Evolutionary conservation across 75 land plant genomes (phyloP).

Genomic region (Selaginella moellendorffii): DNA sequence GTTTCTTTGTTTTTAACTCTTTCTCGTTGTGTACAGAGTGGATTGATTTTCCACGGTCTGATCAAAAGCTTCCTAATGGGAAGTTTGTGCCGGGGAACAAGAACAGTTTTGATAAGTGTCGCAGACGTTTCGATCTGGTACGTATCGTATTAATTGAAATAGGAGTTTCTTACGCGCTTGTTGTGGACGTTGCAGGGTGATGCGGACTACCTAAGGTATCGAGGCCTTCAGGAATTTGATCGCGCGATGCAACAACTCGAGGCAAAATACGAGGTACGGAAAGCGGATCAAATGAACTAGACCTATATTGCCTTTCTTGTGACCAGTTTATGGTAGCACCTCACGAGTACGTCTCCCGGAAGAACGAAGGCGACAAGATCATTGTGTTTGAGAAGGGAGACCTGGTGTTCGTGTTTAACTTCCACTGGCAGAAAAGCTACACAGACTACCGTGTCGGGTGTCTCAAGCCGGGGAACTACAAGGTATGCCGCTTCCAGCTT

Average conservation of each 20-base stretch:
- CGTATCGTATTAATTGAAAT: conserved; percentile 8
- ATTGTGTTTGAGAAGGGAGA: conserved; percentile 69
- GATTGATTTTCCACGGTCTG: conserved; percentile 90
- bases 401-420: conserved; percentile 82
- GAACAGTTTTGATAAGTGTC: conserved; percentile 69
- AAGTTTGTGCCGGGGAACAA: conserved; percentile 49
- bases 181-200: conserved; percentile 37
- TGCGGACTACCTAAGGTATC: conserved; percentile 73
- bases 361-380: conserved; percentile 65
- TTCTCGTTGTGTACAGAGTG: conserved; percentile 42
- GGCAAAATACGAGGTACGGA: conserved; percentile 40
- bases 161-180: not conserved
- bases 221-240: conserved; percentile 78
- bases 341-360: conserved; percentile 69
- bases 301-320: not conserved
- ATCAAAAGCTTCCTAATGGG: conserved; percentile 64
- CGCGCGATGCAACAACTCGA: conserved; percentile 77
- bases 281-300: not conserved
- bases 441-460: conserved; percentile 71
- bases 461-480: conserved; percentile 78
- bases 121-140: conserved; percentile 83
- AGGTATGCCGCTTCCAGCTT: conserved; percentile 27
- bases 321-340: conserved; percentile 79
- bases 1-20: not conserved
- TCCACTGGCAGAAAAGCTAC: conserved; percentile 78